These are phyloP conservation scores for Cyclospora cayetanensis DNA, from an alignment of 169 alveolate species.

Conservation along the genomic window DNA sequence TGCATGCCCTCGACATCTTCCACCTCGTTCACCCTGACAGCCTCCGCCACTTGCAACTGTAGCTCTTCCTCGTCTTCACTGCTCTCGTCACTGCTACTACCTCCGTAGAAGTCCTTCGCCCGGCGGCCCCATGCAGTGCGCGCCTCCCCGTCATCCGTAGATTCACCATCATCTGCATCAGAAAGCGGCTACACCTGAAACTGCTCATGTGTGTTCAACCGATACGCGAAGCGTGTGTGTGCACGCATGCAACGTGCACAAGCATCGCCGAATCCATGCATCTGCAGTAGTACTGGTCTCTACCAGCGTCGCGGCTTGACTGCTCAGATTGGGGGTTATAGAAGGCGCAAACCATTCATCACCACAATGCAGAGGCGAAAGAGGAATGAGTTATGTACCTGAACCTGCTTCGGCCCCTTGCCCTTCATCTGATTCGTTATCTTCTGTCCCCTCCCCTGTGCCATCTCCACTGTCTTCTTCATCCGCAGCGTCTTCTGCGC, in stretches of 20 bases:
- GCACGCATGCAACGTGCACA: no score
- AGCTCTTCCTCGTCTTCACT: constrained; percentile 60
- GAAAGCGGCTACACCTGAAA: no score
- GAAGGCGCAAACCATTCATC: no score
- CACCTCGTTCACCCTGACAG: constrained; percentile 58
- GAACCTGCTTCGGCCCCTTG: not conserved
- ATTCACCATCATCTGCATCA: constrained; percentile 4
- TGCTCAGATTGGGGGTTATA: no score
- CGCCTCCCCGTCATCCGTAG: no score
- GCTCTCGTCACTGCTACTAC: constrained; percentile 64
- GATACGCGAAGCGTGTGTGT: no score
- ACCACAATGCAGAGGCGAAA: no score
- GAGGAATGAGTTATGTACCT: not conserved
- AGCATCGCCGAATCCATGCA: no score
- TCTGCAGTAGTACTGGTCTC: no score
- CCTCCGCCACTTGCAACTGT: constrained; percentile 27
- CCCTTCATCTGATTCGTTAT: not conserved
- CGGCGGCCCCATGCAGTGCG: constrained; percentile 79
- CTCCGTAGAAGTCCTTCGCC: constrained; percentile 76
- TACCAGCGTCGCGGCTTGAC: no score
- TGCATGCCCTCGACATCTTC: constrained; percentile 62
- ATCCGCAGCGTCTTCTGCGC: constrained; percentile 65
- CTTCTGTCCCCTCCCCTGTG: constrained; percentile 10
- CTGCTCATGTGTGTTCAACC: no score
- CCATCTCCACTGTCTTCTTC: constrained; percentile 72